A percentile compares a stretch with the other conserved stretches of the same genome.
Conservation (phyloP, 176 grass and related monocot species). For the Phragmites australis region DNA sequence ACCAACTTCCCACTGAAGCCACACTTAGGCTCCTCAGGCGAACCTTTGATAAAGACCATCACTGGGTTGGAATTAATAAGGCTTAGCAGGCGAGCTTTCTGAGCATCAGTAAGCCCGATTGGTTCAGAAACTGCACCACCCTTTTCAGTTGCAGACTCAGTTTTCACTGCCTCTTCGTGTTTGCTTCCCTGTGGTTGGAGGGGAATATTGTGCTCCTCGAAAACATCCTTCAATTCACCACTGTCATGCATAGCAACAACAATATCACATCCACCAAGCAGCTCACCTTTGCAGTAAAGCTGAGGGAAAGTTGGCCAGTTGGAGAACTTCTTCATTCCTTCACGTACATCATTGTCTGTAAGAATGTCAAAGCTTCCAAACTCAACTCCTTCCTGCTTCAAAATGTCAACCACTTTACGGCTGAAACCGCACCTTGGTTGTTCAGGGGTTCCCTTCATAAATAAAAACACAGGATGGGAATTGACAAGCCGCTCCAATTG, state of each 20-base stretch:
- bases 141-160: conserved; percentile 34
- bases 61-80: conserved; percentile 69
- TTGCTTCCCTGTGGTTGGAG: conserved; percentile 45
- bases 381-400: conserved; percentile 76
- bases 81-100: conserved; percentile 53
- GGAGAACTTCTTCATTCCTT: conserved; percentile 92
- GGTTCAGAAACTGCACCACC: conserved; percentile 28
- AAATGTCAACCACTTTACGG: conserved; percentile 75
- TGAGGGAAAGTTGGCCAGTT: conserved; percentile 98
- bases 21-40: conserved; percentile 86
- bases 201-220: conserved; percentile 65
- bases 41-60: conserved; percentile 91
- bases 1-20: conserved; percentile 89
- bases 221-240: conserved; percentile 80
- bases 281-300: conserved; percentile 86
- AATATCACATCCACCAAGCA: conserved; percentile 95
- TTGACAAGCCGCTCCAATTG: conserved; percentile 84
- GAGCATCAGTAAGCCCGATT: conserved; percentile 38
- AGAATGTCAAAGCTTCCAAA: conserved; percentile 93
- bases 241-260: conserved; percentile 83
- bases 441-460: conserved; percentile 91
- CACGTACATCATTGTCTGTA: conserved; percentile 74
- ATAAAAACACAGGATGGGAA: conserved; percentile 74
- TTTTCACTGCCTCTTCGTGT: conserved; percentile 34
- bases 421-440: conserved; percentile 95